phyloP scores from a whole-genome alignment of 768 basidiomycete species.

The Kwoniella dendrophila region DNA sequence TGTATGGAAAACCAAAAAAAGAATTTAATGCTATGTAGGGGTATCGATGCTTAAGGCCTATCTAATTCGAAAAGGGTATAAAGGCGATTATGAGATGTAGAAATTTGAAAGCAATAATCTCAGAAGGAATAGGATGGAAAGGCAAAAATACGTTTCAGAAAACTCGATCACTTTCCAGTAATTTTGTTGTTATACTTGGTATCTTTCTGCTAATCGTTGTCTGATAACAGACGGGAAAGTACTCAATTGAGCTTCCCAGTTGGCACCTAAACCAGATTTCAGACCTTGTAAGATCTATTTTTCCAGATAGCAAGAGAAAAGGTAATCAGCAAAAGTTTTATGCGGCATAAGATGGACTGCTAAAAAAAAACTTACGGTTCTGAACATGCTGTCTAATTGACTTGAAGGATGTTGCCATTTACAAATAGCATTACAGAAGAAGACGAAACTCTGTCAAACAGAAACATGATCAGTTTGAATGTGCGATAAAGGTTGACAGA shows the following conservation, averaged over 20 bases:
- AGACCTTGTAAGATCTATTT: conserved; percentile 76
- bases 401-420: conserved; percentile 91
- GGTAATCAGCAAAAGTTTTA: not conserved
- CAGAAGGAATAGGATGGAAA: too few species aligned
- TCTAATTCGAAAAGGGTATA: conserved; percentile 17
- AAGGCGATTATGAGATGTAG: conserved; percentile 6
- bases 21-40: conserved; percentile 24
- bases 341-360: not conserved
- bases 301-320: too few species aligned
- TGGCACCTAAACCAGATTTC: conserved; percentile 75
- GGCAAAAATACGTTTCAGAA: too few species aligned
- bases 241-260: conserved; percentile 80
- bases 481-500: too few species aligned
- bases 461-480: not conserved
- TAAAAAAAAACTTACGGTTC: conserved; percentile 58
- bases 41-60: conserved; percentile 32
- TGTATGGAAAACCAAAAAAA: not conserved
- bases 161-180: not conserved
- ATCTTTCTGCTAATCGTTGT: conserved; percentile 80
- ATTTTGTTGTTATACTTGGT: conserved; percentile 69
- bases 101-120: not conserved
- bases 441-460: conserved; percentile 73
- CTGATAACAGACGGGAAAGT: conserved; percentile 86
- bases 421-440: conserved; percentile 98
- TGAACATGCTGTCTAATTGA: conserved; percentile 93